A percentile compares a stretch with the other conserved stretches of the same genome.
phyloP scores from a whole-genome alignment of 441 rosid species.

The Pelargonium fulgidum region DNA sequence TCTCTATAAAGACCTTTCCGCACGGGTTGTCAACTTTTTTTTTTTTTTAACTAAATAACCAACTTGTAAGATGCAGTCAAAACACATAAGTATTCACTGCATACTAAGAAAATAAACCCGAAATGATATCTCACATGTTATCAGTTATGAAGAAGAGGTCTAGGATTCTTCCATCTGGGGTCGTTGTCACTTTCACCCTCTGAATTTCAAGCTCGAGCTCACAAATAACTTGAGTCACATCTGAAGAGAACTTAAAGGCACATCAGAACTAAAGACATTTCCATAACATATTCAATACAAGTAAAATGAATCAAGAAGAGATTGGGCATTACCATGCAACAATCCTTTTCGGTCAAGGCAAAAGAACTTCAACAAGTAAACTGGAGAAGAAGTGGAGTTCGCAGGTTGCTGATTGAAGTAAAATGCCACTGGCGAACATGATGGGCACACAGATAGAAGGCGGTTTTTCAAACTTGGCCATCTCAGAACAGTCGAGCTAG shows the following conservation, averaged over 20 bases:
- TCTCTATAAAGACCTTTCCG: neutral
- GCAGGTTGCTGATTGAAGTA: conserved; percentile 35
- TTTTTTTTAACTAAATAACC: neutral
- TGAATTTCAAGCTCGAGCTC: conserved; percentile 85
- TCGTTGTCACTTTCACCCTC: conserved; percentile 72
- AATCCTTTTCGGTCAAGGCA: conserved; percentile 57
- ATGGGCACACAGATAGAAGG: conserved; percentile 54
- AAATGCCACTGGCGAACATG: conserved; percentile 31
- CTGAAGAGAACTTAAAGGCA: conserved; percentile 28
- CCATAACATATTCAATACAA: neutral
- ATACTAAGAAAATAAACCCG: neutral
- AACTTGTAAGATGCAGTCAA: conserved; percentile 5
- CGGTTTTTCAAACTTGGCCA: conserved; percentile 67
- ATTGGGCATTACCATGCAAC: conserved; percentile 47
- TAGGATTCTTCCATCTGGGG: conserved; percentile 71
- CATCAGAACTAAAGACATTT: conserved; percentile 8
- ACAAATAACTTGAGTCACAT: conserved; percentile 62
- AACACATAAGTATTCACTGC: neutral
- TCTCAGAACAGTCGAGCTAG: conserved; percentile 36
- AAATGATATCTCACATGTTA: conserved; percentile 48
- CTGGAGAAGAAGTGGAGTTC: conserved; percentile 33
- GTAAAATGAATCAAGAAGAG: neutral
- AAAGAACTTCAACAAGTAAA: conserved; percentile 65
- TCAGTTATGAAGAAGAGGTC: conserved; percentile 84
- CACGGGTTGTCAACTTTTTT: neutral